A percentile compares a stretch with the other conserved stretches of the same genome.
These are phyloP conservation scores for Oenanthe sinensis DNA, from an alignment of 129 eudicot species.

Conservation along the genomic window DNA sequence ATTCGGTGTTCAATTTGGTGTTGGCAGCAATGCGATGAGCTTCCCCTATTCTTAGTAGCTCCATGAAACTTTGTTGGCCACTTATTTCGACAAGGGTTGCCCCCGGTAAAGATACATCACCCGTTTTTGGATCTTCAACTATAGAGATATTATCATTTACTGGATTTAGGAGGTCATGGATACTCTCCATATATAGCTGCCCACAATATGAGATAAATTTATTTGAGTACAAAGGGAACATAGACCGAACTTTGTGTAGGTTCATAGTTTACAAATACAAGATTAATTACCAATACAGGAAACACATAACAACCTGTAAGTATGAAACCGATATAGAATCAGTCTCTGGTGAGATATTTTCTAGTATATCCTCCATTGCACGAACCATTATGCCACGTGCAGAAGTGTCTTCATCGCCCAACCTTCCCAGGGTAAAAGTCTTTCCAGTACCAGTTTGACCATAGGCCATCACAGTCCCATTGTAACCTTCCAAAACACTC, in stretches of 20 bases:
- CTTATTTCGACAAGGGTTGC: slow-evolving; percentile 80
- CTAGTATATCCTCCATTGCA: slow-evolving; percentile 92
- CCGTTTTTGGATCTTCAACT: slow-evolving; percentile 92
- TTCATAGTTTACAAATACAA: background rate
- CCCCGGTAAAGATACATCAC: slow-evolving; percentile 93
- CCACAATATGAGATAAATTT: slow-evolving; percentile 11
- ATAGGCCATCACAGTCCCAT: slow-evolving; percentile 99
- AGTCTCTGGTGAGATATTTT: slow-evolving; percentile 53
- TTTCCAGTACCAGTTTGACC: slow-evolving; percentile 99
- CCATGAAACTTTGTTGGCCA: slow-evolving; percentile 75
- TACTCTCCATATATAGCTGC: slow-evolving; percentile 97
- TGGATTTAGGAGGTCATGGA: slow-evolving; percentile 94
- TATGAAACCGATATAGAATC: slow-evolving; percentile 83
- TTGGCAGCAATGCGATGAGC: slow-evolving; percentile 97
- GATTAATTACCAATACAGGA: background rate
- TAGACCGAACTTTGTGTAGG: background rate
- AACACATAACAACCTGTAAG: slow-evolving; percentile 60
- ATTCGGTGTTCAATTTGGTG: slow-evolving; percentile 97
- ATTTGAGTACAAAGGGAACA: background rate
- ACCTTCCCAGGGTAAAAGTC: slow-evolving; percentile 89
- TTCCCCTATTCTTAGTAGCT: slow-evolving; percentile 84
- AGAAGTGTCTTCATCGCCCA: slow-evolving; percentile 97
- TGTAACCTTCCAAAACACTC: slow-evolving; percentile 98
- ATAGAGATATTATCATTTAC: slow-evolving; percentile 87
- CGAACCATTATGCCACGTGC: slow-evolving; percentile 99